Evolutionary conservation across 2,329 filamentous ascomycete species (phyloP).

Genomic region (Waltergamsia citrina): DNA sequence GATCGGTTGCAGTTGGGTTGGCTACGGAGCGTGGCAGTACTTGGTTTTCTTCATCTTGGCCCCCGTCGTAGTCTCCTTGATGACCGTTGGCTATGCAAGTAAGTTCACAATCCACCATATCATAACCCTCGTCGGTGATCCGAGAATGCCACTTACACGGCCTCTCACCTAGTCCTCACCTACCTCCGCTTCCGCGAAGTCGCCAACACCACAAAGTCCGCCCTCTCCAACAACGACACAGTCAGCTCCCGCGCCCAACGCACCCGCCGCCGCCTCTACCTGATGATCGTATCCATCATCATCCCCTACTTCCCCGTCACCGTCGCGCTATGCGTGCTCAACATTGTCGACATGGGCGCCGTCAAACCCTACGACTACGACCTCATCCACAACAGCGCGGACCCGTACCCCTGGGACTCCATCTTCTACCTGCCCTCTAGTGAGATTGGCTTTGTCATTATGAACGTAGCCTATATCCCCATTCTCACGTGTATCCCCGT

Average conservation of each 20-base stretch:
- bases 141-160: not conserved
- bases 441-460: slow-evolving; percentile 22
- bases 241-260: slow-evolving; percentile 33
- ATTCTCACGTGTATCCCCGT: slow-evolving; percentile 37
- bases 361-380: slow-evolving; percentile 28
- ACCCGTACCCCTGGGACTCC: slow-evolving; percentile 33
- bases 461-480: slow-evolving; percentile 39
- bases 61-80: slow-evolving; percentile 29
- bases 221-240: slow-evolving; percentile 28
- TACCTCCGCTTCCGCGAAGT: slow-evolving; percentile 38
- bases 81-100: slow-evolving; percentile 38
- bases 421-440: slow-evolving; percentile 35
- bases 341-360: slow-evolving; percentile 22
- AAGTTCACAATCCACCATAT: slow-evolving; percentile 14
- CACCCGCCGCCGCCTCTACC: slow-evolving; percentile 42
- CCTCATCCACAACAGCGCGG: slow-evolving; percentile 25
- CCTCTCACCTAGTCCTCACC: slow-evolving; percentile 25
- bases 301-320: slow-evolving; percentile 40
- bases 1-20: slow-evolving; percentile 36
- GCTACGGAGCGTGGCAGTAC: slow-evolving; percentile 35
- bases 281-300: slow-evolving; percentile 43
- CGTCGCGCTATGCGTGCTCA: slow-evolving; percentile 27
- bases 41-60: slow-evolving; percentile 38
- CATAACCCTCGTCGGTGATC: no score
- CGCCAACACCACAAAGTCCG: slow-evolving; percentile 26